Base-by-base conservation (phyloP, 768 basidiomycete species). In the Lepiota brunneoincarnata region DNA sequence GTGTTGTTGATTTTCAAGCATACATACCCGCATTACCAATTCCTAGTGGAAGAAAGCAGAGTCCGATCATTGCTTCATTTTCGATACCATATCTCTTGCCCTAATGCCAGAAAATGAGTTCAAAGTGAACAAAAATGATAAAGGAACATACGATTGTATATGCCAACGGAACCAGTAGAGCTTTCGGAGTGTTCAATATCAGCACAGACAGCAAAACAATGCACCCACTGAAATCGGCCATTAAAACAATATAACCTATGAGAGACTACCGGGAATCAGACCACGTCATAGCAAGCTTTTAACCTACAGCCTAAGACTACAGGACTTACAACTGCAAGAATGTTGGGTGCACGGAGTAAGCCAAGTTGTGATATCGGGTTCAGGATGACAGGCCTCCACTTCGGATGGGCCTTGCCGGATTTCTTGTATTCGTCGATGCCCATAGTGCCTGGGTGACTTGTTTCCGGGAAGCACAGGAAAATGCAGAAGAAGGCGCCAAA, bases 31-130 rank as follows among this genome's bases (percentile, higher is more conserved):
- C 75, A 58, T 82, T 82, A 9, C 84, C 86, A 9, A 84, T 36
- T 2, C 84, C 85, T n/a, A 69, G 66, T 0, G 83, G 84, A 1
- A 84, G 63, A 68, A 84, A 85, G 58, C 81, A 82, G 0, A 78
- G 75, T 3, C 86, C 83, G 42, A 86, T 75, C 11, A 82, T 51
- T 0, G 78, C 81, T 59, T 81, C 76, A 59, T 82, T 86, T 2
- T 69, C 67, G 45, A 88, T 80, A 28, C 72, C 63, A 61, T 86
- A 87, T 24, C 72, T 71, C 17, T 65, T 69, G 4, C 83, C 88
- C 87, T 89, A 55, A n/a, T 42, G 1, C 9, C 10, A n/a, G 14
- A 18, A 23, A 18, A 28, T 28, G 23, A 14, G 15, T 6, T 23
- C 11, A 2, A 37, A 6, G 11, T 14, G 10, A 41, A 1, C 15